Evolutionary conservation across 352 stramenopile species (phyloP).

Genomic region (Phytophthora pisi): DNA sequence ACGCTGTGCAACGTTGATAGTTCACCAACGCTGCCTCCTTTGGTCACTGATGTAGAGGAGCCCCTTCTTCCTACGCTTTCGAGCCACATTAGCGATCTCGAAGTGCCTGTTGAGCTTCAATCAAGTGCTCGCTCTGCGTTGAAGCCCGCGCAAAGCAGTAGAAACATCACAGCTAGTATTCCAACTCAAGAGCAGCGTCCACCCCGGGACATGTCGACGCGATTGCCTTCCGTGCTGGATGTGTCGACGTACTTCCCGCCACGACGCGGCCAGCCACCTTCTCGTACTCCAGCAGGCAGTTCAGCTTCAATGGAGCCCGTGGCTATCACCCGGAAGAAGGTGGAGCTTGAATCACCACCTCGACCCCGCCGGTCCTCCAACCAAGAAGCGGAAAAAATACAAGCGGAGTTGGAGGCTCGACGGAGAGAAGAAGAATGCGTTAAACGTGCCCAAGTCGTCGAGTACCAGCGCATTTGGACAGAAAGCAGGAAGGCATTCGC

Average conservation of each 20-base stretch:
- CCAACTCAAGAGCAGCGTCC: not conserved
- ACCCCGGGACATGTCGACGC: constrained; percentile 12
- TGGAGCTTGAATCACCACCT: constrained; percentile 20
- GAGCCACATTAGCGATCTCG: not conserved
- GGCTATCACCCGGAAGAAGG: constrained; percentile 33
- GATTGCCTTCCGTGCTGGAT: constrained; percentile 30
- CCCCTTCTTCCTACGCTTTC: not conserved
- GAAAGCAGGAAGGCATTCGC: constrained; percentile 25
- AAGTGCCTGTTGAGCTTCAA: not conserved
- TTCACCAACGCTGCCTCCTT: no score
- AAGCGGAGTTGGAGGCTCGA: constrained; percentile 6
- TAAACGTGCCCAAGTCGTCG: constrained; percentile 19
- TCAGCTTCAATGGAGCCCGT: not conserved
- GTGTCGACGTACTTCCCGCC: constrained; percentile 26
- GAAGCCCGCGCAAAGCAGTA: not conserved
- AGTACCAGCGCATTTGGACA: constrained; percentile 29
- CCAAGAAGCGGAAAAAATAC: constrained; percentile 10
- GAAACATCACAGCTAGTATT: not conserved
- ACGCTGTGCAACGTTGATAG: constrained; percentile 1
- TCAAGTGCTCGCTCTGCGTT: not conserved
- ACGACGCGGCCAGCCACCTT: constrained; percentile 4
- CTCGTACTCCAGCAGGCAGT: not conserved
- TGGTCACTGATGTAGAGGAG: not conserved
- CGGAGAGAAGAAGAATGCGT: constrained; percentile 19
- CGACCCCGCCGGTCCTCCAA: constrained; percentile 9